These are phyloP conservation scores for Cryptococcus sp. DNA, from an alignment of 1,284 basidiomycete genomes.

Conservation along the genomic window DNA sequence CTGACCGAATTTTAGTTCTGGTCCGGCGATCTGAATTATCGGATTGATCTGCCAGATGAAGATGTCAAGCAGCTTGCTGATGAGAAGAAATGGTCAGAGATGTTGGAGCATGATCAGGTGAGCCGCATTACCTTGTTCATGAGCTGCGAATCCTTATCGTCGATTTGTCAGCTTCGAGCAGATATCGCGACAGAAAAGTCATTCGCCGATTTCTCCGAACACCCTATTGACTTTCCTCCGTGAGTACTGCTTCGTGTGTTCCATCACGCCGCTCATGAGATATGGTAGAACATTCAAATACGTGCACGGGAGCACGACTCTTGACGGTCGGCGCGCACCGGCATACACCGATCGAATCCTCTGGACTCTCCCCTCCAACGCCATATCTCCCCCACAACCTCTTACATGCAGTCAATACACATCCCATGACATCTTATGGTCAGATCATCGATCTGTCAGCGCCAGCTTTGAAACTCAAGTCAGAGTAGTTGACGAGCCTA, in stretches of 20 bases:
- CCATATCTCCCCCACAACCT: conserved; percentile 29
- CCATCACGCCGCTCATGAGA: too few species aligned
- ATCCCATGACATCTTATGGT: conserved; percentile 45
- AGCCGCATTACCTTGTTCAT: not conserved
- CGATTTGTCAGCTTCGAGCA: conserved; percentile 24
- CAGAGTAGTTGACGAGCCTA: conserved; percentile 32
- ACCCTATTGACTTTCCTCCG: conserved; percentile 41
- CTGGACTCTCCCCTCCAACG: conserved; percentile 14
- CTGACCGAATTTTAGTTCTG: conserved; percentile 34
- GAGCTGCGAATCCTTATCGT: not conserved
- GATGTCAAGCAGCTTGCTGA: conserved; percentile 33
- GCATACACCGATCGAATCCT: conserved; percentile 49
- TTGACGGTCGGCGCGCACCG: conserved; percentile 40
- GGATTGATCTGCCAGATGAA: conserved; percentile 38
- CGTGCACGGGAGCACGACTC: conserved; percentile 40
- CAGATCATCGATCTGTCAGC: conserved; percentile 46
- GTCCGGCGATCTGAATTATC: conserved; percentile 49
- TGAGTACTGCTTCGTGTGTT: conserved; percentile 11
- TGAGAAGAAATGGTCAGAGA: conserved; percentile 28
- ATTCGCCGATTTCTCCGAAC: conserved; percentile 40
- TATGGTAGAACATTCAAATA: conserved; percentile 45
- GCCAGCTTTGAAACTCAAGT: conserved; percentile 23
- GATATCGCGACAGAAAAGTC: conserved; percentile 41
- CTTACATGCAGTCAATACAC: conserved; percentile 25
- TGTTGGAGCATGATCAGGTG: conserved; percentile 45